Conservation (phyloP, 305 asterid species). For the Fraxinus angustifolia region DNA sequence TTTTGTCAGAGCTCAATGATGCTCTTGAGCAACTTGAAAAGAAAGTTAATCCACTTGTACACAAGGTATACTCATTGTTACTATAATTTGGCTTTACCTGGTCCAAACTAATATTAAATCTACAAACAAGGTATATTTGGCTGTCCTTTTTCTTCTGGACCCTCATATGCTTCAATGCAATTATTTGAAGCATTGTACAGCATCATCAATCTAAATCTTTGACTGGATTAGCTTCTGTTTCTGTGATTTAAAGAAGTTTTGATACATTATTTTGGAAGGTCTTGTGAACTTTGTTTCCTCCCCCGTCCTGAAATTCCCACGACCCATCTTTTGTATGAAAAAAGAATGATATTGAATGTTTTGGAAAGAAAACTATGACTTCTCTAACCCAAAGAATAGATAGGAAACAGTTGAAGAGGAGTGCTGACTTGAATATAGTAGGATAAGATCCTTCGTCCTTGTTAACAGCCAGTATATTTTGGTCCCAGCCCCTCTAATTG, state of each 20-base stretch:
- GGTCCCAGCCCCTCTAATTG: background rate
- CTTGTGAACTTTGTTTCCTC: background rate
- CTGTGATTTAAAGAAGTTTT: background rate
- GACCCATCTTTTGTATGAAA: slow-evolving; percentile 5
- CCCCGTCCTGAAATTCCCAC: background rate
- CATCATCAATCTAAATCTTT: slow-evolving; percentile 6
- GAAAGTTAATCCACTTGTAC: slow-evolving; percentile 72
- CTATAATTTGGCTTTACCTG: background rate
- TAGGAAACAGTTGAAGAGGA: background rate
- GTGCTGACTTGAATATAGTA: background rate
- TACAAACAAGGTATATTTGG: slow-evolving; percentile 3
- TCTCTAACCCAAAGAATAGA: background rate
- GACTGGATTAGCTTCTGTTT: background rate
- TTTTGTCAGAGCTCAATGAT: slow-evolving; percentile 78
- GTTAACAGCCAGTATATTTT: background rate
- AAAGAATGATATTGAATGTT: background rate
- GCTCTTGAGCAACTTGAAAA: slow-evolving; percentile 69
- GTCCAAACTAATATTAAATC: background rate
- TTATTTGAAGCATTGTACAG: background rate
- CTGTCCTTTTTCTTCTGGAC: background rate
- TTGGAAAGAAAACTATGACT: background rate
- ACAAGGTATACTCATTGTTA: slow-evolving; percentile 47
- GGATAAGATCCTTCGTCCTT: slow-evolving; percentile 6
- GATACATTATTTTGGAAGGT: background rate
- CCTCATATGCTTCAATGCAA: background rate